These are phyloP conservation scores for Cyclotella baltica DNA, from an alignment of 108 stramenopile genomes.

Conservation along the genomic window DNA sequence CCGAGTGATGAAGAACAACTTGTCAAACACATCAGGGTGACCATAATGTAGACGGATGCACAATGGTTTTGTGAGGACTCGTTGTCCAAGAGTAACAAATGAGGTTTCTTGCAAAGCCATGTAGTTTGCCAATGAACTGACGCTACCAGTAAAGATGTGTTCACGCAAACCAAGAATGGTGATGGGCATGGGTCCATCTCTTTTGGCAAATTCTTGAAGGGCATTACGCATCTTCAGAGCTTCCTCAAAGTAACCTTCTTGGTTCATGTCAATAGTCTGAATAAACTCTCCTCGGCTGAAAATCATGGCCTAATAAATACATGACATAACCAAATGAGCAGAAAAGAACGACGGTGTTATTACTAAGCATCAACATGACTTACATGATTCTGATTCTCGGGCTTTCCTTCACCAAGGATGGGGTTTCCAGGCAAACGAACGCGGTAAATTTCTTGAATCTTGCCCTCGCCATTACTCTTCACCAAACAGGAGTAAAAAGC, in stretches of 20 bases:
- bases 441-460: conserved; percentile 92
- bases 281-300: conserved; percentile 97
- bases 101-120: conserved; percentile 99
- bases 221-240: conserved; percentile 98
- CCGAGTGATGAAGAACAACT: conserved; percentile 96
- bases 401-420: conserved; percentile 98
- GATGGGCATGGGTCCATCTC: conserved; percentile 89
- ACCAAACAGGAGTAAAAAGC: conserved; percentile 93
- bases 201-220: conserved; percentile 94
- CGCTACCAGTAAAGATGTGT: conserved; percentile 99
- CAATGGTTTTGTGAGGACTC: conserved; percentile 94
- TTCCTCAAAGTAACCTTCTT: conserved; percentile 99
- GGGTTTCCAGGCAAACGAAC: conserved; percentile 97
- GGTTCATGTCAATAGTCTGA: conserved; percentile 99
- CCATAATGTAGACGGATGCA: conserved; percentile 97
- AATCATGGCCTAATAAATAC: conserved; percentile 76
- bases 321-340: neutral
- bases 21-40: conserved; percentile 98
- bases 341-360: no score
- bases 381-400: conserved; percentile 98
- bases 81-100: conserved; percentile 97
- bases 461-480: conserved; percentile 86
- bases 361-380: neutral
- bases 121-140: conserved; percentile 97
- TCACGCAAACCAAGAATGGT: conserved; percentile 97